Evolutionary conservation across 306 rosid genomes (phyloP).

Genomic region (Psophocarpus tetragonolobus): DNA sequence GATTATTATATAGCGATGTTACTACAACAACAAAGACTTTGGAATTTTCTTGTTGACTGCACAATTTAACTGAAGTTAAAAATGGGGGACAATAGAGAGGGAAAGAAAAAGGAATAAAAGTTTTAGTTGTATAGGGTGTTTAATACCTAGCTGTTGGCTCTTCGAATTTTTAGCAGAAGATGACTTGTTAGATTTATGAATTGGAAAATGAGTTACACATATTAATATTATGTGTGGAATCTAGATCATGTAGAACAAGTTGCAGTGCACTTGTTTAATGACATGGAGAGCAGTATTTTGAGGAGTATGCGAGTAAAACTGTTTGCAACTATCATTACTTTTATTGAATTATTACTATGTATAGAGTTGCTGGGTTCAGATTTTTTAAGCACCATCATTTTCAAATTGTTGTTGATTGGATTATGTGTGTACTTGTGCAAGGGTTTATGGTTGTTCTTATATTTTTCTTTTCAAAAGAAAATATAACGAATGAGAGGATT

Average conservation of each 20-base stretch:
- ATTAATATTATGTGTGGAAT: slow-evolving; percentile 31
- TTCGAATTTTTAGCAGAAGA: slow-evolving; percentile 86
- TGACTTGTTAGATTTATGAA: slow-evolving; percentile 57
- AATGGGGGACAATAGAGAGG: slow-evolving; percentile 18
- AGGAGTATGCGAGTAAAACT: slow-evolving; percentile 36
- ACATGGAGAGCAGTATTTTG: slow-evolving; percentile 31
- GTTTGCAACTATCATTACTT: slow-evolving; percentile 39
- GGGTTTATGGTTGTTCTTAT: slow-evolving; percentile 41
- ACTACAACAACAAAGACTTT: slow-evolving; percentile 35
- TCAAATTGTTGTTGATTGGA: slow-evolving; percentile 45
- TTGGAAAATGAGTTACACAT: slow-evolving; percentile 44
- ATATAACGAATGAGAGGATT: slow-evolving; percentile 31
- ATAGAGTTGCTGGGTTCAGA: slow-evolving; percentile 45
- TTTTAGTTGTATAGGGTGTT: slow-evolving; percentile 72
- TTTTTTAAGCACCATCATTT: slow-evolving; percentile 53
- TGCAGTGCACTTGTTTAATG: slow-evolving; percentile 25
- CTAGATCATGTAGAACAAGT: slow-evolving; percentile 41
- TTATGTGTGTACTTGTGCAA: slow-evolving; percentile 46
- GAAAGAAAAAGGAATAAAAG: slow-evolving; percentile 10
- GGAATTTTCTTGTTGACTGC: slow-evolving; percentile 53
- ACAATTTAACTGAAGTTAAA: slow-evolving; percentile 50
- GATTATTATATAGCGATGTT: slow-evolving; percentile 30
- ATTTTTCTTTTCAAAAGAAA: slow-evolving; percentile 7
- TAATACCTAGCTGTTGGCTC: slow-evolving; percentile 75
- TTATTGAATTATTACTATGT: slow-evolving; percentile 26